Evolutionary conservation across 805 yeast genomes (phyloP), one percentile per base, ranked within the genome.

Genomic region (Kodamaea neixiangensis): DNA sequence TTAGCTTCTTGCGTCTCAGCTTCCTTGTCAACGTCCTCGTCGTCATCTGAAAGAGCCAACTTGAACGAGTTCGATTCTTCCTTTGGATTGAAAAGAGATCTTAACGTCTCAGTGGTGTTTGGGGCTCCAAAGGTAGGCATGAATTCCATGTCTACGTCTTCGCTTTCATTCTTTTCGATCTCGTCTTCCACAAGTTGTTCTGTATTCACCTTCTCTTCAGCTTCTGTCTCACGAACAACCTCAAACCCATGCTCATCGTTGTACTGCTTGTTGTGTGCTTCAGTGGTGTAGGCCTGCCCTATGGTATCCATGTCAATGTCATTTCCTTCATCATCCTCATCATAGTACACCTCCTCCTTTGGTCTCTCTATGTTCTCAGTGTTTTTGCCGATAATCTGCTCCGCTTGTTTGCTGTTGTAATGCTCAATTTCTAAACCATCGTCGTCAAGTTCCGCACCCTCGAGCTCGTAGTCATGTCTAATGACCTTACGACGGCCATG

Each of bases 71-170:
- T 0, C 51, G 59, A 50, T 20, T 39, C 31, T 14, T 46, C 51
- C n/a, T 43, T 47, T 21, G 44, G 78, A 50, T 80, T 79, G 65
- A 87, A 80, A 38, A 87, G 69, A 0, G 80, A 68, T 63, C 93
- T 79, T 46, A 87, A 75, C 0, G 78, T 75, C 56, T 86, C 92
- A 0, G 91, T 85, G 31, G 59, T 60, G 49, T 75, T 76, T 48
- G 77, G 71, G 2, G 63, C 62, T 1, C 81, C 82, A 60, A 83
- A 83, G 0, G 76, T 72, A 7, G 89, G 88, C 39, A 82, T 67
- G 55, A 80, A 80, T 51, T 81, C 83, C 20, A 20, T 25, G 21
- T 45, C 48, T n/a, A 14, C 20, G 22, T 41, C 33, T 17, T 17
- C 21, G 10, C n/a, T 22, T 5, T 47, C 47, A 18, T 20, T 34